A percentile compares a stretch with the other conserved stretches of the same genome.
Evolutionary conservation across 345 rosid genomes (phyloP).

Genomic region (Moricandia moricandioides): DNA sequence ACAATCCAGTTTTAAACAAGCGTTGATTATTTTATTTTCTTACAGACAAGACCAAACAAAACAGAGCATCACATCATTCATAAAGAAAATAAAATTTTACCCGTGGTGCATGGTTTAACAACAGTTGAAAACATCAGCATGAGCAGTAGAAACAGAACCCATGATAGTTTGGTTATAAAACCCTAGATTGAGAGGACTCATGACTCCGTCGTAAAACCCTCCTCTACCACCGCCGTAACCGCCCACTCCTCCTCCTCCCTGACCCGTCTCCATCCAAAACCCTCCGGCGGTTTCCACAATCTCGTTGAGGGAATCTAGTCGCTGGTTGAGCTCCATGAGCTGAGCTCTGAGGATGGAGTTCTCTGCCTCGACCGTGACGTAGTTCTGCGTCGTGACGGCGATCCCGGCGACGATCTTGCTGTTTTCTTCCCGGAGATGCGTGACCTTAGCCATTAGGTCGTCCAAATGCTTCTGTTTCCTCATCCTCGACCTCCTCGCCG

Average conservation of each 20-base stretch:
- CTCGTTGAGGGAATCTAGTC: slow-evolving; percentile 69
- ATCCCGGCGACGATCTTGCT: slow-evolving; percentile 47
- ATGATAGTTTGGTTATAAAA: slow-evolving; percentile 60
- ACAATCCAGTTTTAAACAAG: not conserved
- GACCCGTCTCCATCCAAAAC: slow-evolving; percentile 22
- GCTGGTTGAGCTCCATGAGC: slow-evolving; percentile 56
- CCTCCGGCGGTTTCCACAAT: slow-evolving; percentile 42
- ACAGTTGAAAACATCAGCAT: slow-evolving; percentile 32
- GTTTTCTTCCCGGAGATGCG: slow-evolving; percentile 51
- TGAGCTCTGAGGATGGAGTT: slow-evolving; percentile 78
- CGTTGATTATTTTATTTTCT: not conserved
- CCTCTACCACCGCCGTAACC: slow-evolving; percentile 21
- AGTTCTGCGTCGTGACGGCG: slow-evolving; percentile 51
- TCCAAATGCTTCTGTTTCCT: slow-evolving; percentile 77
- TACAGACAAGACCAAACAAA: not conserved
- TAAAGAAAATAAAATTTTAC: not conserved
- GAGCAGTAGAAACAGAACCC: slow-evolving; percentile 47
- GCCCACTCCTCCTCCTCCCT: not conserved
- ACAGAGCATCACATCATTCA: slow-evolving; percentile 1
- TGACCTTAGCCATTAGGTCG: slow-evolving; percentile 50
- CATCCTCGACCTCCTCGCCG: slow-evolving; percentile 87
- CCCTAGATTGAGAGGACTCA: slow-evolving; percentile 42
- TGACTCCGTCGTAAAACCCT: slow-evolving; percentile 34
- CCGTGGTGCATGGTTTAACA: not conserved
- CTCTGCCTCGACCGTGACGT: slow-evolving; percentile 52